Conservation (phyloP, 768 basidiomycete genomes). For the Boletales sp. region DNA sequence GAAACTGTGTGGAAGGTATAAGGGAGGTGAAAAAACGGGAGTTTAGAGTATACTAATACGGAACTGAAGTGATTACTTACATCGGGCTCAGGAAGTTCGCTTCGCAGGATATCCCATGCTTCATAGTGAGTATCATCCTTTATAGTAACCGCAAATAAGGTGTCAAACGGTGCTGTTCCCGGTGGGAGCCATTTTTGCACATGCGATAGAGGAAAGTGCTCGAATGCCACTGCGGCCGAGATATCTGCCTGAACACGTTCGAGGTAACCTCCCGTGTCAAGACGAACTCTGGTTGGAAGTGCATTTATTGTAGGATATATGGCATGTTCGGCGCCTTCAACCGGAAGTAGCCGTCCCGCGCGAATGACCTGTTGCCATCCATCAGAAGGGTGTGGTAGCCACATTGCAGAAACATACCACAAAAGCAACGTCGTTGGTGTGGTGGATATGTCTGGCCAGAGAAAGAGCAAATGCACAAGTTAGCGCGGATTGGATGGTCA, state of each 20-base stretch:
- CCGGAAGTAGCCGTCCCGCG: slow-evolving; percentile 27
- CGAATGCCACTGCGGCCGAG: slow-evolving; percentile 25
- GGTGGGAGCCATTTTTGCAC: slow-evolving; percentile 31
- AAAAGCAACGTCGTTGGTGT: slow-evolving; percentile 27
- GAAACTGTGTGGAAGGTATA: slow-evolving; percentile 9
- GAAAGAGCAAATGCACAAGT: slow-evolving; percentile 28
- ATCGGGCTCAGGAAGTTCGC: slow-evolving; percentile 31
- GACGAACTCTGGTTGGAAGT: slow-evolving; percentile 25
- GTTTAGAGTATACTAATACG: no score
- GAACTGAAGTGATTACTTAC: slow-evolving; percentile 13
- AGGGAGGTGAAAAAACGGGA: no score
- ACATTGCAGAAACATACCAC: slow-evolving; percentile 22
- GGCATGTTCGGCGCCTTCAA: slow-evolving; percentile 20
- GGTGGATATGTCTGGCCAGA: slow-evolving; percentile 21
- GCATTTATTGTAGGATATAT: slow-evolving; percentile 27
- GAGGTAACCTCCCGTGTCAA: slow-evolving; percentile 12
- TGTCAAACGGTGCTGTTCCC: slow-evolving; percentile 24
- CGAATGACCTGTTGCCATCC: slow-evolving; percentile 25
- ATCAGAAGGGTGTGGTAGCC: neutral
- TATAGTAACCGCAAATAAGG: slow-evolving; percentile 29
- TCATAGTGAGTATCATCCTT: slow-evolving; percentile 19
- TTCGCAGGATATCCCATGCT: slow-evolving; percentile 24
- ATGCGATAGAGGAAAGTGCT: slow-evolving; percentile 28
- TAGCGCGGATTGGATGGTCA: slow-evolving; percentile 32
- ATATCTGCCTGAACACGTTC: slow-evolving; percentile 26